phyloP scores from a whole-genome alignment of 225 moss, liverwort and hornwort species.

The Rhytidiadelphus loreus region DNA sequence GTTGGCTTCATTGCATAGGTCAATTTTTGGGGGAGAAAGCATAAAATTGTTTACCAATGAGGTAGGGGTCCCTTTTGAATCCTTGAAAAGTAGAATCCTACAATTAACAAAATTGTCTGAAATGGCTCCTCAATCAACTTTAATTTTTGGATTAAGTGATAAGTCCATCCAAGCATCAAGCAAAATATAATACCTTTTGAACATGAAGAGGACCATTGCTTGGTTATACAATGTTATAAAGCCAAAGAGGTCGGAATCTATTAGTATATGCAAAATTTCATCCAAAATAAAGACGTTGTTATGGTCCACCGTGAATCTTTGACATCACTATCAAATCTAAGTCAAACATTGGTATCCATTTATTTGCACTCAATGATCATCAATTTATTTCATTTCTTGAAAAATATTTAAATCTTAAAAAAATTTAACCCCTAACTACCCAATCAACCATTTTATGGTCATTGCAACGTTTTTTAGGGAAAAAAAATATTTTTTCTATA shows the following conservation, averaged over 20 bases:
- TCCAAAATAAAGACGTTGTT: too few relatives aligned
- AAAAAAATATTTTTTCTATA: too few relatives aligned
- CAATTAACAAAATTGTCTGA: neutral
- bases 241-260: neutral
- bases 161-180: too few relatives aligned
- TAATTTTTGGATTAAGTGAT: rapidly evolving
- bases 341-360: neutral
- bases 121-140: rapidly evolving
- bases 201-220: rapidly evolving
- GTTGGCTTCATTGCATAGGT: neutral
- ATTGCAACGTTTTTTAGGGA: neutral
- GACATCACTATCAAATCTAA: neutral
- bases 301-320: neutral
- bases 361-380: neutral
- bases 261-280: too few relatives aligned
- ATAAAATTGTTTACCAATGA: neutral
- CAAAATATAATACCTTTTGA: neutral
- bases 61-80: rapidly evolving
- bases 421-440: neutral
- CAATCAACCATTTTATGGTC: neutral
- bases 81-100: rapidly evolving
- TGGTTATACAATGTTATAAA: neutral
- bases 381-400: neutral
- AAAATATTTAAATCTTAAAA: too few relatives aligned
- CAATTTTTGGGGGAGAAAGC: neutral